Percentiles rank a stretch among this genome's conserved stretches.
Conservation (phyloP, 2,329 filamentous ascomycete species). For the Trichoderma sp. region DNA sequence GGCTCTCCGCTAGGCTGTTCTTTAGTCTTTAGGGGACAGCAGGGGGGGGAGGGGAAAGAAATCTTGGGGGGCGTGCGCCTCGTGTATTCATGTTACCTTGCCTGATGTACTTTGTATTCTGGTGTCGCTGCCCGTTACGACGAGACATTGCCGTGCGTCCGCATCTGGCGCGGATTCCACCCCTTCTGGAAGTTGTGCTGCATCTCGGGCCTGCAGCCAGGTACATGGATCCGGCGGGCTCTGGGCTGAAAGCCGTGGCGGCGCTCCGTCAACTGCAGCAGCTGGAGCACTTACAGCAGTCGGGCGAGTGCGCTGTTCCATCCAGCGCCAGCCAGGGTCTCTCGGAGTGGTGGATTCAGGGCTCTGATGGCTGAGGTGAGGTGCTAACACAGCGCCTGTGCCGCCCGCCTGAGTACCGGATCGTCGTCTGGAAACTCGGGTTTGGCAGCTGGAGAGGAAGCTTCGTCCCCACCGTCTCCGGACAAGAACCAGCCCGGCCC, state of each 20-base stretch:
- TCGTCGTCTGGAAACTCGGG: constrained; percentile 24
- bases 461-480: constrained; percentile 24
- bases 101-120: constrained; percentile 3
- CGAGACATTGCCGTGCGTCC: constrained; percentile 20
- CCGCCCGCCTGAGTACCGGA: constrained; percentile 24
- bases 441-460: constrained; percentile 18
- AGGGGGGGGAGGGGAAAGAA: background rate
- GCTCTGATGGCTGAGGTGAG: constrained; percentile 3
- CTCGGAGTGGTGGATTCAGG: background rate
- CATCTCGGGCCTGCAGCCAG: constrained; percentile 5
- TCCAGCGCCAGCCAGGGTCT: background rate
- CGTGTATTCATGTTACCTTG: background rate
- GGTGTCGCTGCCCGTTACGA: background rate
- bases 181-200: constrained; percentile 16
- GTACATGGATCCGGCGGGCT: constrained; percentile 12
- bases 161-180: constrained; percentile 5
- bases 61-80: constrained; percentile 2
- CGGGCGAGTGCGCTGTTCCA: background rate
- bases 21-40: constrained; percentile 21
- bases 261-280: constrained; percentile 10
- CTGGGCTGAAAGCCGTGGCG: constrained; percentile 16
- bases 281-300: constrained; percentile 2
- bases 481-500: constrained; percentile 17
- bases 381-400: background rate
- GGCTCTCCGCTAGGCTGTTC: constrained; percentile 15